Base-by-base conservation (phyloP, 106 monocot genomes). In the Acanthochlamys bracteata region DNA sequence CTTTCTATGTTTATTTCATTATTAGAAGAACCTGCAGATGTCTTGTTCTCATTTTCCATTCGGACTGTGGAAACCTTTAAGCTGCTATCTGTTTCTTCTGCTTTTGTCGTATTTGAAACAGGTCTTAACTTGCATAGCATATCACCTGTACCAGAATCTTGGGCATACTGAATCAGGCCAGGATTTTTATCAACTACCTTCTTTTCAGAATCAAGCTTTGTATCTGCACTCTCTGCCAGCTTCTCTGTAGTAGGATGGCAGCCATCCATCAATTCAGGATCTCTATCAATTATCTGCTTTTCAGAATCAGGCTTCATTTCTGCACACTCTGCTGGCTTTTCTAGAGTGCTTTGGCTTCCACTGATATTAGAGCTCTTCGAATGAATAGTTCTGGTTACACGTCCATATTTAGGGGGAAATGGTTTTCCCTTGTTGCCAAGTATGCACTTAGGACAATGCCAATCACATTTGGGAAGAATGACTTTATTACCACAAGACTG, bases 341-440 rank as follows among this genome's bases (percentile, higher is more conserved):
- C 59, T 27, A 14, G 2, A 27, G 59, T 21, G 24, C 9, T 49
- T 49, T 3, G 49, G 6, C 10, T 41, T 42, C 65, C 79, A 66
- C 39, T 53, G 21, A 62, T 39, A 70, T 64, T 73, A 68, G 83
- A 25, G 51, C 49, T 52, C 74, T 79, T 85, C 22, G 80, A 20
- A 17, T 69, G 43, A 41, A 39, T 41, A 55, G 71, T 55, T 61
- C 91, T 84, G 22, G 96, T 98, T 60, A 98, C 96, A 42, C 80
- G 80, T 49, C 96, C 96, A 88, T 98, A 98, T 74, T 98, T 98
- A 33, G 96, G 91, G 52, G 96, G 88, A 71, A 91, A 75, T 22
- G 84, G 64, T 57, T 85, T 98, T 7, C 96, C 91, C 41, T 88
- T 77, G 76, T 80, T 98, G 70, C 78, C 49, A 53, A 66, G 46